A percentile compares a stretch with the other conserved stretches of the same genome.
phyloP scores from a whole-genome alignment of 2,329 filamentous ascomycete species.

The Pyricularia pennisetigena region DNA sequence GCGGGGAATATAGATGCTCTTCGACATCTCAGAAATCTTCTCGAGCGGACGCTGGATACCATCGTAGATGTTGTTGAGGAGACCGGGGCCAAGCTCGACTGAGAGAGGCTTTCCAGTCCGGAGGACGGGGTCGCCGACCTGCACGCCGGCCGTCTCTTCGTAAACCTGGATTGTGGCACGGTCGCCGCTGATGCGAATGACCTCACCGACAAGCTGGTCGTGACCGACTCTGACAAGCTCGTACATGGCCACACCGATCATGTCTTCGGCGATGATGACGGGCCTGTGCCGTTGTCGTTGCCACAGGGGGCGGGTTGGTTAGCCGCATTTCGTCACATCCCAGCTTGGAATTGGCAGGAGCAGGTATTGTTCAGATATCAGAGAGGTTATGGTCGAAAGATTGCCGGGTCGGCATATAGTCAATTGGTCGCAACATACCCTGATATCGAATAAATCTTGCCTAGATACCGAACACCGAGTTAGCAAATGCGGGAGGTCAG shows the following conservation, averaged over 20 bases:
- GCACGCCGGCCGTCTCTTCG: slow-evolving; percentile 98
- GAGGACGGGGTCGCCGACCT: slow-evolving; percentile 83
- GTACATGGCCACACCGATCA: slow-evolving; percentile 99
- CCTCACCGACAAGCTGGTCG: slow-evolving; percentile 87
- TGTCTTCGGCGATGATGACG: slow-evolving; percentile 94
- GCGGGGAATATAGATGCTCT: slow-evolving; percentile 95
- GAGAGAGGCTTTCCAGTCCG: slow-evolving; percentile 93
- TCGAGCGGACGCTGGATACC: slow-evolving; percentile 94
- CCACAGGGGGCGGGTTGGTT: slow-evolving; percentile 6
- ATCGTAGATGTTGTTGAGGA: slow-evolving; percentile 99
- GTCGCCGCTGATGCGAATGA: slow-evolving; percentile 94
- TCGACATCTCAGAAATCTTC: slow-evolving; percentile 65
- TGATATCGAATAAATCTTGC: slow-evolving; percentile 17
- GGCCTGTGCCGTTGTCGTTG: slow-evolving; percentile 40
- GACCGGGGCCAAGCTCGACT: slow-evolving; percentile 90
- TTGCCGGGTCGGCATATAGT: background rate
- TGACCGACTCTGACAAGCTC: slow-evolving; percentile 92
- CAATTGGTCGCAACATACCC: slow-evolving; percentile 85
- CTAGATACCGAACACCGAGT: slow-evolving; percentile 6
- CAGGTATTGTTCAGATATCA: background rate
- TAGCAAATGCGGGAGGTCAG: background rate
- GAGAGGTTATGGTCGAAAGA: background rate
- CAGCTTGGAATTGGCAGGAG: background rate
- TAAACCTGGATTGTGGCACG: slow-evolving; percentile 98
- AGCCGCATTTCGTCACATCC: slow-evolving; percentile 5